Evolutionary conservation across 2,329 filamentous ascomycete genomes (phyloP).

Genomic region (Penicillium sp.): DNA sequence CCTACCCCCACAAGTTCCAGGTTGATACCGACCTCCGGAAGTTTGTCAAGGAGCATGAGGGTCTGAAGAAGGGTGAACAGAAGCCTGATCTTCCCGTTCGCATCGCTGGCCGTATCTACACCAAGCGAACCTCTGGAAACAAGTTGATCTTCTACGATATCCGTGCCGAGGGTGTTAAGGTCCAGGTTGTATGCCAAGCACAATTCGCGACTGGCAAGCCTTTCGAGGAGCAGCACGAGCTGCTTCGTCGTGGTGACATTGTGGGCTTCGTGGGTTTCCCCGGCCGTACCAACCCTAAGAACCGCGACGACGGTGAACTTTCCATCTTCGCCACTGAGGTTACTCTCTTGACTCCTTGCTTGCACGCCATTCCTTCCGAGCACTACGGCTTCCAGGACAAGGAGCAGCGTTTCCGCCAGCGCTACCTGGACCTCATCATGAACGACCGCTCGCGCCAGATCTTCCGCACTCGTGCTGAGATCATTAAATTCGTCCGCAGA

Average conservation of each 20-base stretch:
- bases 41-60: constrained; percentile 71
- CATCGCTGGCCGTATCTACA: constrained; percentile 83
- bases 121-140: constrained; percentile 73
- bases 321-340: constrained; percentile 90
- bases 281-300: constrained; percentile 83
- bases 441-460: constrained; percentile 82
- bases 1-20: constrained; percentile 92
- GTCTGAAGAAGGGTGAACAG: constrained; percentile 81
- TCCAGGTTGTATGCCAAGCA: constrained; percentile 90
- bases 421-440: constrained; percentile 95
- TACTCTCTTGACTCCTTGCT: constrained; percentile 78
- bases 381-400: constrained; percentile 94
- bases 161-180: constrained; percentile 67
- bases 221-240: constrained; percentile 86
- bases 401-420: constrained; percentile 87
- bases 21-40: constrained; percentile 77
- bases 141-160: constrained; percentile 94
- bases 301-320: constrained; percentile 80
- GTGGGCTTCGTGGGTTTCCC: constrained; percentile 83
- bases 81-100: constrained; percentile 70
- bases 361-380: constrained; percentile 80
- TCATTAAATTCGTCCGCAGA: constrained; percentile 80
- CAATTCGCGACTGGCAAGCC: constrained; percentile 67
- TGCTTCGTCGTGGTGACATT: constrained; percentile 85
- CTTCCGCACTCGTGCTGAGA: constrained; percentile 80